These are phyloP conservation scores for Hypholoma sublateritium DNA, from an alignment of 768 basidiomycete species.

Conservation along the genomic window DNA sequence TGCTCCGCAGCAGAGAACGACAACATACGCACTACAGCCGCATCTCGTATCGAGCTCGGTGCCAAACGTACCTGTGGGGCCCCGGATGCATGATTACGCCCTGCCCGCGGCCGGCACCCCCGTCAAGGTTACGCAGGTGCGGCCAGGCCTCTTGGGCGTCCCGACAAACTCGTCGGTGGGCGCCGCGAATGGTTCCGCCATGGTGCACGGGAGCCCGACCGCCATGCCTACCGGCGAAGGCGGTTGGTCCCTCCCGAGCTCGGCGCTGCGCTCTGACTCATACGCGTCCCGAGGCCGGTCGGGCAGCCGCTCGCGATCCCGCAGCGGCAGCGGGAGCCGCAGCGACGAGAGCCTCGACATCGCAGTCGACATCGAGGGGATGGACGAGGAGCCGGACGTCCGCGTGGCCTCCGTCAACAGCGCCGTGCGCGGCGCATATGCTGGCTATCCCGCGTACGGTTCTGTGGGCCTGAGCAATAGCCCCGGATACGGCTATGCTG, in stretches of 20 bases:
- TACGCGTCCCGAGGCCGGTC: slow-evolving; percentile 15
- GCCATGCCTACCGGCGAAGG: slow-evolving; percentile 13
- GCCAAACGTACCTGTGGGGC: slow-evolving; percentile 23
- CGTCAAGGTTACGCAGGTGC: slow-evolving; percentile 52
- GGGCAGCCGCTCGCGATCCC: slow-evolving; percentile 30
- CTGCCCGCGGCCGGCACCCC: slow-evolving; percentile 36
- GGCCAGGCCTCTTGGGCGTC: slow-evolving; percentile 53
- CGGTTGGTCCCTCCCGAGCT: slow-evolving; percentile 57
- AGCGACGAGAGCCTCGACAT: slow-evolving; percentile 23
- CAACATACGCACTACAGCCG: slow-evolving; percentile 13
- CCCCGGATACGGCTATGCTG: slow-evolving; percentile 8
- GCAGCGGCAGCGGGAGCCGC: slow-evolving; percentile 26
- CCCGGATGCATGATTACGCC: slow-evolving; percentile 67
- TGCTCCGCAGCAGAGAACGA: background rate
- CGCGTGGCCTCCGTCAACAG: background rate
- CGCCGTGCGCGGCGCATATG: background rate
- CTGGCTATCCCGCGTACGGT: background rate
- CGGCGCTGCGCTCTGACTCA: slow-evolving; percentile 39
- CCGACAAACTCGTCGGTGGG: slow-evolving; percentile 22
- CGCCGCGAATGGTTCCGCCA: slow-evolving; percentile 24
- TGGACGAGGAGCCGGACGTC: slow-evolving; percentile 12
- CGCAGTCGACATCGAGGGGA: slow-evolving; percentile 17
- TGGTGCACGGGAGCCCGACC: slow-evolving; percentile 11
- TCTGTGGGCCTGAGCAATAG: slow-evolving; percentile 6
- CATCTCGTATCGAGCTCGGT: slow-evolving; percentile 24